These are phyloP conservation scores for Dryas integrifolia DNA, from an alignment of 331 rosid species.

Conservation along the genomic window DNA sequence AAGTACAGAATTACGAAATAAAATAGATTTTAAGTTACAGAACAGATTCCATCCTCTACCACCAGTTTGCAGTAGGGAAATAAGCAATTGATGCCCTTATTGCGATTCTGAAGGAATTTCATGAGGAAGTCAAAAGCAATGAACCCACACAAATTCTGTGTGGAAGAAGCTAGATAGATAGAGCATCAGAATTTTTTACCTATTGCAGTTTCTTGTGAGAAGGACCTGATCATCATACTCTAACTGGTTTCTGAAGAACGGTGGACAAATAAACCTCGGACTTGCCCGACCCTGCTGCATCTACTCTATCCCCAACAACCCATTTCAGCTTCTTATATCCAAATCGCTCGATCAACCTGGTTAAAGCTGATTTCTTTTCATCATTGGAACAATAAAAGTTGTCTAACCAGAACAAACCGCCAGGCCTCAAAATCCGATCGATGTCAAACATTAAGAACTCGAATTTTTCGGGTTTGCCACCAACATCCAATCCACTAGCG, in stretches of 20 bases:
- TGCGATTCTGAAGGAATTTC: constrained; percentile 38
- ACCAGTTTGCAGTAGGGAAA: constrained; percentile 38
- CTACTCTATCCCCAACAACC: constrained; percentile 77
- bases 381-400: constrained; percentile 63
- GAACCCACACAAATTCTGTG: constrained; percentile 33
- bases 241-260: constrained; percentile 77
- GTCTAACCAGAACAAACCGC: constrained; percentile 92
- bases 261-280: constrained; percentile 67
- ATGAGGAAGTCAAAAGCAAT: constrained; percentile 34
- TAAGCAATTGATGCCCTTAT: constrained; percentile 41
- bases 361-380: constrained; percentile 63
- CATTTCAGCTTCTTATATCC: constrained; percentile 89
- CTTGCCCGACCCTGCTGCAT: constrained; percentile 46
- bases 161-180: constrained; percentile 13
- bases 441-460: constrained; percentile 90
- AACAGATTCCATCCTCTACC: constrained; percentile 32
- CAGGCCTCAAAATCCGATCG: constrained; percentile 68
- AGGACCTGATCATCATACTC: constrained; percentile 45
- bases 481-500: constrained; percentile 58
- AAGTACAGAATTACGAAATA: constrained; percentile 25
- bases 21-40: constrained; percentile 24
- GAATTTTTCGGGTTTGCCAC: constrained; percentile 59
- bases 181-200: constrained; percentile 32
- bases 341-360: constrained; percentile 77
- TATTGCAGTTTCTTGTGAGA: constrained; percentile 23